Evolutionary conservation across 441 rosid species (phyloP).

Genomic region (Pelargonium citronellum): DNA sequence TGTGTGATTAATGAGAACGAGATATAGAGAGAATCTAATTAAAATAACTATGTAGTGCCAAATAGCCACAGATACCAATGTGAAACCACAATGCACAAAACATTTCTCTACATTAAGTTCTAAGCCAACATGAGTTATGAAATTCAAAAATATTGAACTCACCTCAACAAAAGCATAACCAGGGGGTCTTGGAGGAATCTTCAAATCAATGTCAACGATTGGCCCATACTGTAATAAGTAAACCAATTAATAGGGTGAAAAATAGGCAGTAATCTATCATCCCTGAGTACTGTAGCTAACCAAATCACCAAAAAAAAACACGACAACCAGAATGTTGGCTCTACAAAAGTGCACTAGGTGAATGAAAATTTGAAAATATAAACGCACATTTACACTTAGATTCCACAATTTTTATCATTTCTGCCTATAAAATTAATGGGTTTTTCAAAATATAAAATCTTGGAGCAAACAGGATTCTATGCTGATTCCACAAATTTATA

Average conservation of each 20-base stretch:
- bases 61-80: neutral
- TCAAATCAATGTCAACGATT: conserved; percentile 79
- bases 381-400: neutral
- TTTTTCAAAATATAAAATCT: neutral
- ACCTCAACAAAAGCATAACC: conserved; percentile 98
- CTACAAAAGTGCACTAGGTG: neutral
- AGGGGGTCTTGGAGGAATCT: conserved; percentile 90
- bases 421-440: neutral
- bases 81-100: neutral
- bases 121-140: neutral
- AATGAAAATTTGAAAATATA: neutral
- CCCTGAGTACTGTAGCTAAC: neutral
- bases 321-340: neutral
- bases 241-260: neutral
- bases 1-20: neutral
- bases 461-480: neutral
- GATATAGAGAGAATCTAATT: neutral
- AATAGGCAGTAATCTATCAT: neutral
- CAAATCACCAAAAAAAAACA: neutral
- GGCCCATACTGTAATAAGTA: conserved; percentile 64
- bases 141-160: conserved; percentile 8
- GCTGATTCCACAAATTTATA: neutral
- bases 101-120: neutral
- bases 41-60: neutral
- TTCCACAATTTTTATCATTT: neutral